These are phyloP conservation scores for Cryptosporidium sp. DNA, from an alignment of 169 alveolate species.

Conservation along the genomic window DNA sequence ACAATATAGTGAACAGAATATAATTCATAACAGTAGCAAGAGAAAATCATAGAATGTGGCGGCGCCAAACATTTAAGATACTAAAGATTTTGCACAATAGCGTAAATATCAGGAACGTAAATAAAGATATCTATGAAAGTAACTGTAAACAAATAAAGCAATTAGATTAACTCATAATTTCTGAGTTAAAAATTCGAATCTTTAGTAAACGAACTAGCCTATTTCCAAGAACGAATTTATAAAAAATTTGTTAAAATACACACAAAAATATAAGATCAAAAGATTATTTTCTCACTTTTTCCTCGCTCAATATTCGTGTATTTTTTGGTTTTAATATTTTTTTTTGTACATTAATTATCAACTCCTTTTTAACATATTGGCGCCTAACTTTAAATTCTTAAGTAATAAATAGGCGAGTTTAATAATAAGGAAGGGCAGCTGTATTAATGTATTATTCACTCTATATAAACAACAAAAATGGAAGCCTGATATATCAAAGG, in stretches of 20 bases:
- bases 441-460: slow-evolving; percentile 81
- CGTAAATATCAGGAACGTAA: neutral
- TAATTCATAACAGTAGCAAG: neutral
- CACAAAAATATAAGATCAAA: no score
- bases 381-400: neutral
- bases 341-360: neutral
- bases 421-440: neutral
- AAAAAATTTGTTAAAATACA: no score
- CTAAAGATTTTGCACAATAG: neutral
- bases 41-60: neutral
- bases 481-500: slow-evolving; percentile 91
- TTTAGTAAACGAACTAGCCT: neutral
- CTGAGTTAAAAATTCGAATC: neutral
- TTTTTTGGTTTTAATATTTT: neutral
- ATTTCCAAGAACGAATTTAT: neutral
- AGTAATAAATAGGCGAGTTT: neutral
- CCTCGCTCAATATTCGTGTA: neutral
- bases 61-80: neutral
- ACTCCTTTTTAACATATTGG: neutral
- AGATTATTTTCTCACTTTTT: neutral
- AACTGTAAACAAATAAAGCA: no score
- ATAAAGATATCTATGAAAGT: neutral
- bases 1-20: neutral
- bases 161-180: no score
- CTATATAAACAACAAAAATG: slow-evolving; percentile 92